Base-by-base conservation (phyloP, 306 rosid species). In the Cicer cuneatum region DNA sequence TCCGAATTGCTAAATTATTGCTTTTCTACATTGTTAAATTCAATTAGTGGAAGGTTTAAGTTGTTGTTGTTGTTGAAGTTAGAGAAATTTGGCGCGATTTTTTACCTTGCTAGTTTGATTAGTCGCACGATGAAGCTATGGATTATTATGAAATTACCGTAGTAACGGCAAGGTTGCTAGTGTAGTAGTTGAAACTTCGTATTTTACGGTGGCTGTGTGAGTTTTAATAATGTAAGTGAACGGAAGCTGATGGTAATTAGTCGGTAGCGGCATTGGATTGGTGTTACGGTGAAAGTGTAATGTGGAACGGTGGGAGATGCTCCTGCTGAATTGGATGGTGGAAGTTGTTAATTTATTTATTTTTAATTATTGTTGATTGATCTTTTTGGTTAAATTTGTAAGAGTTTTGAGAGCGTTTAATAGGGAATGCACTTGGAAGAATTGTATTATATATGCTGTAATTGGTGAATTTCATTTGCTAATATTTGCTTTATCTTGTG, bases 291-390 rank as follows among this genome's bases (percentile, higher is more conserved):
- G 33, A 1, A 2, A 58, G 13, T 35, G 65, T 66, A 37, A 58
- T 66, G 80, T 54, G 63, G 84, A 46, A 33, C 2, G 41, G 75
- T 52, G 54, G 67, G 12, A 59, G 45, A 54, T 71, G 62, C 8
- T 47, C 72, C 39, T 16, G 54, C 39, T 46, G 64, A 38, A 19
- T 67, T 69, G 9, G 60, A 51, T 24, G 68, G 69, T 65, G 43
- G 47, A 14, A 56, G 71, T 40, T 54, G 35, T 19, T 48, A 35
- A 38, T 48, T 5, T 45, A 69, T 62, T 62, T 21, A 7, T 10
- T 67, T 54, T 69, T 45, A 58, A 12, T 38, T 7, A 41, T 59
- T 35, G 59, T 21, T 47, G 24, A 46, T 57, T 56, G 29, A 42
- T 39, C 13, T 38, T 53, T 46, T 54, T 58, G 29, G 58, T 58